Conservation (phyloP, 176 grass and related monocot genomes). For the Cenchrus fungigraminus region DNA sequence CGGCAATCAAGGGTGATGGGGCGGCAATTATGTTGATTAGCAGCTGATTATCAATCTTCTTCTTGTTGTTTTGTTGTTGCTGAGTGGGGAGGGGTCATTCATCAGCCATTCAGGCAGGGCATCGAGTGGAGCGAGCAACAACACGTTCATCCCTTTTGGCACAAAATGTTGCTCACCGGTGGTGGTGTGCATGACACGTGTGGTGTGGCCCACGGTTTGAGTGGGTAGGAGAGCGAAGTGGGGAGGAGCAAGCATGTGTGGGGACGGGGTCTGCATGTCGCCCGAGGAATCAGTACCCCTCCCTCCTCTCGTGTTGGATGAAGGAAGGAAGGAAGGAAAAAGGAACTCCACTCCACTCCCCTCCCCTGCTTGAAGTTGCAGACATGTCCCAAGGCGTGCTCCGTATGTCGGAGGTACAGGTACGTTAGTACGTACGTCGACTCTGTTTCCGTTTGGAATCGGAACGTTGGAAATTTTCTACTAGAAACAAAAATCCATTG, state of each 20-base stretch:
- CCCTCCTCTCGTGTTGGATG: not conserved
- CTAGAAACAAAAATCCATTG: too few species aligned
- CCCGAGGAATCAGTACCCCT: slow-evolving; percentile 3
- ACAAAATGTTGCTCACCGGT: not conserved
- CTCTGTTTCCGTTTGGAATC: too few species aligned
- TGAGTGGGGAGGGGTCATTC: not conserved
- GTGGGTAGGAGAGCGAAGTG: not conserved
- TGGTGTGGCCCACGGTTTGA: not conserved
- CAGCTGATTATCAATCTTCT: not conserved
- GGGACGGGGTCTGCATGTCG: not conserved
- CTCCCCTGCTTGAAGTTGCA: too few species aligned
- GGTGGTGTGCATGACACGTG: not conserved
- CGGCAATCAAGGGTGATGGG: slow-evolving; percentile 30
- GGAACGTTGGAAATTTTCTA: too few species aligned
- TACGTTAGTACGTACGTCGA: too few species aligned
- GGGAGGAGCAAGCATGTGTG: not conserved
- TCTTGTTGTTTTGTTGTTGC: not conserved
- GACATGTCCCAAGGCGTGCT: not conserved
- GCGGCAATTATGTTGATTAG: not conserved
- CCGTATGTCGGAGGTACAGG: not conserved
- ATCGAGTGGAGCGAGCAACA: not conserved
- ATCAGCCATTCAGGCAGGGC: not conserved
- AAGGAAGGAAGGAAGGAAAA: not conserved
- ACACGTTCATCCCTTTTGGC: not conserved
- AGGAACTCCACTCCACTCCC: too few species aligned